Base-by-base conservation (phyloP, 1,139 yeast genomes). In the Blastobotrys aristatus region DNA sequence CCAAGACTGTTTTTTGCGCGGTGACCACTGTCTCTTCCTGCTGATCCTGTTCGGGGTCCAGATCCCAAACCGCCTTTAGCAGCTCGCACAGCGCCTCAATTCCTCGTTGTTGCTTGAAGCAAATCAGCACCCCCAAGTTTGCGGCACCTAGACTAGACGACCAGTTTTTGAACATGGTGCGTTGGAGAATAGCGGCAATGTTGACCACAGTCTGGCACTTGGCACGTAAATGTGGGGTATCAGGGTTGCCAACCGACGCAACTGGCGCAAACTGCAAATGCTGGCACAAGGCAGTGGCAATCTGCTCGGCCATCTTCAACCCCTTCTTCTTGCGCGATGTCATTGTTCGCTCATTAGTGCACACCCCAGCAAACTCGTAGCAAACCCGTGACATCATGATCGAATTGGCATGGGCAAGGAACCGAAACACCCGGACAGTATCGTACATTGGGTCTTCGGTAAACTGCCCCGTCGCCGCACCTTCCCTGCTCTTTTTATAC, bases 81-180 rank as follows among this genome's bases (percentile, higher is more conserved):
- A 64, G 52, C 16, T 52, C 50, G 32, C 60, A 51, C 34, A 64
- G 22, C 14, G 48, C 43, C 32, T 56, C 52, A 24, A 66, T 50
- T 2, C 70, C 70, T 20, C 64, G 60, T 16, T 44, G 50, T 42
- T 65, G 65, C 47, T 64, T 61, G 50, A 65, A 65, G 46, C 60
- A 56, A 29, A 63, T 59, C 43, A 63, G 60, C 2, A 61, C 62
- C 1, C 58, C 65, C 36, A 54, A 46, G 37, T 55, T 55, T 2
- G 51, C 56, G 2, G 40, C 18, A 27, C 48, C 24, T 5, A 54
- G 51, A 11, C 45, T 33, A 5, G 51, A 50, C 32, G 47, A 49
- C 52, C 53, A 52, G n/a, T 55, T 49, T 46, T 56, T 57, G 48
- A 55, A 54, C 56, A 57, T 49, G 36, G 59, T 61, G 32, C 54